Conservation (phyloP, 2,329 filamentous ascomycete species). For the Mollisiaceae sp. region DNA sequence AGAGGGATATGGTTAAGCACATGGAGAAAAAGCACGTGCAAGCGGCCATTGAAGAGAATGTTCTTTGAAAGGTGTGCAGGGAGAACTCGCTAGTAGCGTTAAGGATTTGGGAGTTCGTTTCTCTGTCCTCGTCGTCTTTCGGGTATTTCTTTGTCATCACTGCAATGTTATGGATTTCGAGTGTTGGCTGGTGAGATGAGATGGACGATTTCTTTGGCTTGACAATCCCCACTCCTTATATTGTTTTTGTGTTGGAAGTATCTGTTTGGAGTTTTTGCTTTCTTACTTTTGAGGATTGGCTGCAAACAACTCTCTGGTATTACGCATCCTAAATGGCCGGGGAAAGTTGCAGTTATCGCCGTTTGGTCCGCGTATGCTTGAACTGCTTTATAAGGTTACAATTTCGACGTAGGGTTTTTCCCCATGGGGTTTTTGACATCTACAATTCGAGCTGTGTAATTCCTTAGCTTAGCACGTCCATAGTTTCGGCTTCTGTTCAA, state of each 20-base stretch:
- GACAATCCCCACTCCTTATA: background rate
- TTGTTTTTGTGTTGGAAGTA: background rate
- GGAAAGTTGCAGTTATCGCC: too few relatives aligned
- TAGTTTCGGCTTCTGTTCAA: background rate
- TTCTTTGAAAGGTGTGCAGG: background rate
- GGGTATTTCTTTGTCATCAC: background rate
- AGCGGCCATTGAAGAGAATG: background rate
- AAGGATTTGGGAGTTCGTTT: background rate
- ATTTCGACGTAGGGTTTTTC: too few relatives aligned
- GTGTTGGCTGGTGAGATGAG: background rate
- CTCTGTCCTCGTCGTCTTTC: too few relatives aligned
- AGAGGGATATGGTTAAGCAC: constrained; percentile 30
- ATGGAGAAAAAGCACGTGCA: constrained; percentile 21
- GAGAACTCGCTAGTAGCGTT: background rate
- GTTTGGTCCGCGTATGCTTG: too few relatives aligned
- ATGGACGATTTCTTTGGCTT: background rate
- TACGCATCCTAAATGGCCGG: too few relatives aligned
- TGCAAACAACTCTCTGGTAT: too few relatives aligned
- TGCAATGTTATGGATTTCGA: background rate
- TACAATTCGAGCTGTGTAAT: too few relatives aligned
- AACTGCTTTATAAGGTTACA: too few relatives aligned
- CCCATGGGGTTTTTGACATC: too few relatives aligned
- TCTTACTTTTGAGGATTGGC: constrained; percentile 9
- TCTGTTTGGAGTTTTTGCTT: constrained; percentile 4
- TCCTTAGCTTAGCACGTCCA: background rate